A percentile compares a stretch with the other conserved stretches of the same genome.
Conservation (phyloP, 2,329 filamentous ascomycete species). For the Fusarium vanettenii region DNA sequence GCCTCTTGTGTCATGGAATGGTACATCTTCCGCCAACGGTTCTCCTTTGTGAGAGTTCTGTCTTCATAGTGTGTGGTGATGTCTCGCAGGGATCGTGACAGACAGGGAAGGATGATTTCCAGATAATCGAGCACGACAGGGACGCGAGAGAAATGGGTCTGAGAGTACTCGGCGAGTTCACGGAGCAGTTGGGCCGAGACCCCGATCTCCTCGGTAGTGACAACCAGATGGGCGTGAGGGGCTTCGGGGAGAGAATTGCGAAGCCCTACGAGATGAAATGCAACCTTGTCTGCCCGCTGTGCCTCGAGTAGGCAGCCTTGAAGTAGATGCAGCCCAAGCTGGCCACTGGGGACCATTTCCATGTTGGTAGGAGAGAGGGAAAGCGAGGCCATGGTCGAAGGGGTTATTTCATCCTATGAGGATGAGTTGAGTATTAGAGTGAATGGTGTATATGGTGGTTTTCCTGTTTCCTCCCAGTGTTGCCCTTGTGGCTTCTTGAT, state of each 20-base stretch:
- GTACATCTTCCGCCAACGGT: slow-evolving; percentile 70
- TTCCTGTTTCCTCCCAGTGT: neutral
- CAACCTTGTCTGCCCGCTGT: slow-evolving; percentile 61
- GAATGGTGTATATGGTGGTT: slow-evolving; percentile 11
- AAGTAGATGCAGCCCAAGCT: slow-evolving; percentile 55
- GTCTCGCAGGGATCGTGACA: slow-evolving; percentile 63
- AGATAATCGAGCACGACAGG: slow-evolving; percentile 66
- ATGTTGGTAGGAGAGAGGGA: slow-evolving; percentile 36
- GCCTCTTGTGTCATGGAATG: slow-evolving; percentile 65
- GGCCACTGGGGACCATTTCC: slow-evolving; percentile 45
- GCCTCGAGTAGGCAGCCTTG: slow-evolving; percentile 67
- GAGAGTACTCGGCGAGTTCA: slow-evolving; percentile 65
- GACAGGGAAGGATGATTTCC: slow-evolving; percentile 66
- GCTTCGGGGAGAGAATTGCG: slow-evolving; percentile 56
- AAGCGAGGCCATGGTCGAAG: slow-evolving; percentile 5
- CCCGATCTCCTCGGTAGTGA: slow-evolving; percentile 61
- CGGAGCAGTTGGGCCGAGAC: slow-evolving; percentile 59
- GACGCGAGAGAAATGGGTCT: slow-evolving; percentile 62
- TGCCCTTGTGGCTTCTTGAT: neutral
- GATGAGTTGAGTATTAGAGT: slow-evolving; percentile 5
- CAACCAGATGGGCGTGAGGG: slow-evolving; percentile 59
- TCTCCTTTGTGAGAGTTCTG: slow-evolving; percentile 57
- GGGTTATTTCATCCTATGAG: slow-evolving; percentile 37
- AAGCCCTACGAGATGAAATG: slow-evolving; percentile 61
- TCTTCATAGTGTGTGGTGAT: slow-evolving; percentile 65